Evolutionary conservation across 139 green algal genomes (phyloP), one percentile per base, ranked within the genome.

Genomic region (Yamagishiella unicocca): DNA sequence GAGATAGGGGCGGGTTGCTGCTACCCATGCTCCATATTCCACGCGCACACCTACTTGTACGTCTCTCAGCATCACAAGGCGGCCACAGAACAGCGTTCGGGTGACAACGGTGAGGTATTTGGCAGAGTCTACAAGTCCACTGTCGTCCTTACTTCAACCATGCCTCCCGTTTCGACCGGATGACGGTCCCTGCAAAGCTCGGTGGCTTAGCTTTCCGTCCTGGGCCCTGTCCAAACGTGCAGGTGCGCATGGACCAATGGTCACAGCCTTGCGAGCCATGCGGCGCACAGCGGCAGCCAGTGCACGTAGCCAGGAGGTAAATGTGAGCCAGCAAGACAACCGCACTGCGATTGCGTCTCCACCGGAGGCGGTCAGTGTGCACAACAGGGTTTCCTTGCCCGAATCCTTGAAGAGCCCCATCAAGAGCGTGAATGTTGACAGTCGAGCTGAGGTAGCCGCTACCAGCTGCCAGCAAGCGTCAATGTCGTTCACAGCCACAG

Each of bases 11-110:
- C 80, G 6, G 64, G 64, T 12, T 67, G n/a, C 64, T 86, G 80
- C 80, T 86, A 78, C 61, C 80, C 80, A 21, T 86, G 80, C 61
- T 53, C 80, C 12, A 38, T 86, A 33, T 66, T 55, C 64, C 43
- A 86, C 31, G 27, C 80, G 31, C 64, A 86, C 45, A 67, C 64
- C 1, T 68, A 68, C 40, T 64, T 86, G 2, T 68, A 50, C 45
- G 62, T 76, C 40, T 35, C 17, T 3, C 19, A 40, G 19, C 27
- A 68, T 22, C 21, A 66, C 14, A 22, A 67, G 0, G 29, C 12
- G 2, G 29, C 7, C 8, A 7, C 5, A 4, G 2, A 38, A 35
- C 35, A 37, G 53, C 53, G 46, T 2, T 81, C 45, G 2, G 35
- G 38, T 35, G 4, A 33, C 3, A 43, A 37, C 8, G 70, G 70